These are phyloP conservation scores for Aspergillus puulaauensis DNA, from an alignment of 2,329 filamentous ascomycete genomes.

Conservation along the genomic window DNA sequence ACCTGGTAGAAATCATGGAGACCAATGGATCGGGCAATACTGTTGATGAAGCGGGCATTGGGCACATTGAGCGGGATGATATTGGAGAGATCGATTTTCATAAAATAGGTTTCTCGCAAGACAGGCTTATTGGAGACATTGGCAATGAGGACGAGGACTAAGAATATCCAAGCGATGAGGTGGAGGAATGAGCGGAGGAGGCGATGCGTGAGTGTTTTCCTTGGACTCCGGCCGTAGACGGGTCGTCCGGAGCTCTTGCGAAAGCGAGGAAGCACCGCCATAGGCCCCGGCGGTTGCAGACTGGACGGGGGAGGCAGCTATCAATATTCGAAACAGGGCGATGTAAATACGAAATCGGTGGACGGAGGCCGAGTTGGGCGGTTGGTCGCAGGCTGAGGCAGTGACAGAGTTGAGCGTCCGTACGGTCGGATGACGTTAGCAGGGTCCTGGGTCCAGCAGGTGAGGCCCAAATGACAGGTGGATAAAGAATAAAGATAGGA, in stretches of 20 bases:
- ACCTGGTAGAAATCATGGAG: constrained; percentile 94
- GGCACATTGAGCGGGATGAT: constrained; percentile 73
- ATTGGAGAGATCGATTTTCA: constrained; percentile 77
- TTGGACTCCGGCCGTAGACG: constrained; percentile 27
- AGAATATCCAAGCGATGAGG: constrained; percentile 71
- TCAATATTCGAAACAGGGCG: neutral
- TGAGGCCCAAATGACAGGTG: neutral
- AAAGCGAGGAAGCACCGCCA: constrained; percentile 30
- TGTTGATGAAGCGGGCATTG: constrained; percentile 76
- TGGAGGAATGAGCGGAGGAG: constrained; percentile 68
- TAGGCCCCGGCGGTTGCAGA: constrained; percentile 6
- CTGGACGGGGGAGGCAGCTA: neutral
- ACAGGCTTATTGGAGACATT: constrained; percentile 64
- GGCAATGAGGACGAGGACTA: constrained; percentile 78
- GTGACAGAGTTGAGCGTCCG: neutral
- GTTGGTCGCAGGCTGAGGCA: neutral
- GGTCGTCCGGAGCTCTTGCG: constrained; percentile 25
- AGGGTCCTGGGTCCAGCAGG: no score
- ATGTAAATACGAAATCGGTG: neutral
- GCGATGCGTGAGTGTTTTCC: constrained; percentile 56
- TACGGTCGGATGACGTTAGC: neutral
- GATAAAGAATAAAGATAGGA: no score
- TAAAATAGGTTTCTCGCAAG: constrained; percentile 74
- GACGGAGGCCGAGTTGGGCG: neutral
- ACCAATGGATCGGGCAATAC: constrained; percentile 79